Conservation (phyloP, 1,284 basidiomycete genomes). For the Naganishia sp. region DNA sequence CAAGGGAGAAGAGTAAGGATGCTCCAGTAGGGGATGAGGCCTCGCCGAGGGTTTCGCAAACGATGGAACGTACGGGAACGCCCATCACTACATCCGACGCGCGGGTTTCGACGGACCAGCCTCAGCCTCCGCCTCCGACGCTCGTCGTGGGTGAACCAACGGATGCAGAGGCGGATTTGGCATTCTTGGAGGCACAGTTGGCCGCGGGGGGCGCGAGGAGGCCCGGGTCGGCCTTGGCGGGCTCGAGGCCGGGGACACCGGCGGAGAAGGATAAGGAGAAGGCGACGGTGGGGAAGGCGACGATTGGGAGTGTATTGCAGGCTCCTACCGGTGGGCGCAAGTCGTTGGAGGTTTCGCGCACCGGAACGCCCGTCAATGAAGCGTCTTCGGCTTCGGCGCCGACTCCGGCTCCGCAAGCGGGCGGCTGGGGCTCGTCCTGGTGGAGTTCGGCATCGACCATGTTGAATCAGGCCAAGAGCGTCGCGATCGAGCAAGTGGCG, state of each 20-base stretch:
- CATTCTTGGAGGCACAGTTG: constrained; percentile 85
- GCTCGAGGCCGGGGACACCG: constrained; percentile 19
- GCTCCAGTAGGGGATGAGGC: not conserved
- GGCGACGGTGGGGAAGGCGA: constrained; percentile 5
- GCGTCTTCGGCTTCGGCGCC: not conserved
- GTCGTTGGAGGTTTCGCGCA: constrained; percentile 22
- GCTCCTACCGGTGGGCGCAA: constrained; percentile 25
- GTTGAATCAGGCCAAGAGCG: constrained; percentile 52
- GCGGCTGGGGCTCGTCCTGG: constrained; percentile 61
- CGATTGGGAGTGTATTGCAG: constrained; percentile 28
- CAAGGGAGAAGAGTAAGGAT: not conserved
- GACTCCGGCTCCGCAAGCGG: constrained; percentile 3
- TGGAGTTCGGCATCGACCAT: constrained; percentile 69
- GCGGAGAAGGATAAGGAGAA: not conserved
- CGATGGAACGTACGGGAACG: constrained; percentile 1
- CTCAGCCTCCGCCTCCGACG: constrained; percentile 2
- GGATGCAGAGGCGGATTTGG: constrained; percentile 63
- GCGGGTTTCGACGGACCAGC: constrained; percentile 1
- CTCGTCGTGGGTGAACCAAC: constrained; percentile 30
- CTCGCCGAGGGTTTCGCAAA: not conserved
- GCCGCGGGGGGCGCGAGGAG: constrained; percentile 63
- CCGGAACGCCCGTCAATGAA: constrained; percentile 29
- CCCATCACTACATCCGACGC: not conserved
- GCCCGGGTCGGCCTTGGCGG: constrained; percentile 21
- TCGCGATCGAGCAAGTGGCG: constrained; percentile 80